Conservation (phyloP, 164 flowering plant genomes). For the Annona squamosa region DNA sequence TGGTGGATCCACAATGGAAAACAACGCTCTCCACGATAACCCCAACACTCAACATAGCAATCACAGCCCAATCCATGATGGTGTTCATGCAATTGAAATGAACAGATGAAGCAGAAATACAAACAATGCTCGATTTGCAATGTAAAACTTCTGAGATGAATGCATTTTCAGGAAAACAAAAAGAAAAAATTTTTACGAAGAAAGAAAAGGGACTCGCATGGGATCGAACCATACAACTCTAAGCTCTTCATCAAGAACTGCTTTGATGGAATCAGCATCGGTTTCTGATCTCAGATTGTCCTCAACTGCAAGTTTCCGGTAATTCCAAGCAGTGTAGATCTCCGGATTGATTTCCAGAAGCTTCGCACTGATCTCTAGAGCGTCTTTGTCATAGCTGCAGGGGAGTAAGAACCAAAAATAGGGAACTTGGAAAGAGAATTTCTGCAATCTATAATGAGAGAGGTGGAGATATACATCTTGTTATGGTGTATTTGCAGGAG, state of each 20-base stretch:
- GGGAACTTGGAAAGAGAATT: background rate
- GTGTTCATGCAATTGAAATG: background rate
- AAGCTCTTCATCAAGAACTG: conserved; percentile 63
- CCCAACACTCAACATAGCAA: background rate
- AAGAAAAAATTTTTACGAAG: background rate
- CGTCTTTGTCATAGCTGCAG: conserved; percentile 68
- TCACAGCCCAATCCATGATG: background rate
- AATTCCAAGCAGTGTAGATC: conserved; percentile 83
- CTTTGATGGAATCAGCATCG: conserved; percentile 35
- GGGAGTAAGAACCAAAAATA: background rate
- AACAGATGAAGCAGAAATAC: background rate
- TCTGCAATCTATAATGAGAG: background rate
- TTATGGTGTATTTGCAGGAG: conserved; percentile 65
- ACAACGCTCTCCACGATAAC: background rate
- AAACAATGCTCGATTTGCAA: background rate
- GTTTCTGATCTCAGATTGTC: conserved; percentile 29
- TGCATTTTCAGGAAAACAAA: no score
- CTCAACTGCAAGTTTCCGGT: conserved; percentile 69
- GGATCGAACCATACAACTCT: conserved; percentile 38
- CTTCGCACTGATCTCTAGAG: conserved; percentile 54
- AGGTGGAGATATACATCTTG: conserved; percentile 31
- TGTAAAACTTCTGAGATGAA: background rate
- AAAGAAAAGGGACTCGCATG: background rate
- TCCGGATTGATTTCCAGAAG: conserved; percentile 76
- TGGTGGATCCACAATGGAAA: background rate